Percentiles rank a stretch among this genome's conserved stretches.
Conservation (phyloP, 2,329 filamentous ascomycete species). For the Penicillium glabrum region DNA sequence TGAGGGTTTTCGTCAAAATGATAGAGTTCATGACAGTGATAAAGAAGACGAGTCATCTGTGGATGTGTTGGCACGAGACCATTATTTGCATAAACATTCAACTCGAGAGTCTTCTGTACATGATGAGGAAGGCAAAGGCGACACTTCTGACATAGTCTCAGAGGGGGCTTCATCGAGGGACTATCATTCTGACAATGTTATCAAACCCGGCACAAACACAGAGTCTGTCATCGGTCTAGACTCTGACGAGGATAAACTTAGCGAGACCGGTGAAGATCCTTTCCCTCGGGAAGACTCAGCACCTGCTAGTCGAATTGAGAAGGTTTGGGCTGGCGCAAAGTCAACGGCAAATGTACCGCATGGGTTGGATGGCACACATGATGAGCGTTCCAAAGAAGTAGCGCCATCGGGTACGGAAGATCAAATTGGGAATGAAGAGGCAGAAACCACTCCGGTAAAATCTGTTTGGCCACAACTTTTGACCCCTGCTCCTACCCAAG, state of each 20-base stretch:
- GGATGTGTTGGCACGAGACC: slow-evolving; percentile 9
- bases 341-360: not conserved
- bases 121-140: not conserved
- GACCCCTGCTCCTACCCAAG: slow-evolving; percentile 26
- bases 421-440: not conserved
- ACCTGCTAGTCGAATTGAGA: slow-evolving; percentile 1
- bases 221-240: not conserved
- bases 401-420: not conserved
- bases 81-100: slow-evolving; percentile 2
- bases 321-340: not conserved
- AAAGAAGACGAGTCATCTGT: slow-evolving; percentile 18
- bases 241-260: not conserved
- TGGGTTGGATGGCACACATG: not conserved
- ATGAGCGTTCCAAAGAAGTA: not conserved
- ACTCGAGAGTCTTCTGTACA: not conserved
- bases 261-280: not conserved
- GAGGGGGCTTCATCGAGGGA: not conserved
- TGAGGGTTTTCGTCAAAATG: not conserved
- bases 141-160: not conserved
- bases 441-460: not conserved
- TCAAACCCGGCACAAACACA: not conserved
- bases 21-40: slow-evolving; percentile 18
- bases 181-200: not conserved
- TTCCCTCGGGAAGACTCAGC: not conserved
- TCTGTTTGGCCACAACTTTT: slow-evolving; percentile 13